Evolutionary conservation across 1,284 basidiomycete genomes (phyloP).

Genomic region (Farysia itapuensis): DNA sequence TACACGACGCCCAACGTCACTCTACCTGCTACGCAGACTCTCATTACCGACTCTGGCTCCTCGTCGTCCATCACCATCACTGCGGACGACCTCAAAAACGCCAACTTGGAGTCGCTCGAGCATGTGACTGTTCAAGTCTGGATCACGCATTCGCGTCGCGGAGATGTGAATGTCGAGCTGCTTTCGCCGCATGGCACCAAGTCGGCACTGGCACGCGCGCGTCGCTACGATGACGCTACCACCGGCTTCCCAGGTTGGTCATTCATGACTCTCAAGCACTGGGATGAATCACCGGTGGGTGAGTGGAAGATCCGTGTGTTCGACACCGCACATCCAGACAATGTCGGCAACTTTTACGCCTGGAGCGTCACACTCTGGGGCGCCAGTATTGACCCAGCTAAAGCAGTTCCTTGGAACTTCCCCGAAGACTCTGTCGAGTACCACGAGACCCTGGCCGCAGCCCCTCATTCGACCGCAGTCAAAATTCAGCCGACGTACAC

Average conservation of each 20-base stretch:
- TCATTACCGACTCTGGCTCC: constrained; percentile 72
- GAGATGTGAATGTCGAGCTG: constrained; percentile 90
- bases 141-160: constrained; percentile 82
- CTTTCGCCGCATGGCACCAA: constrained; percentile 81
- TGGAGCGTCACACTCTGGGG: constrained; percentile 97
- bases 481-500: constrained; percentile 59
- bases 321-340: constrained; percentile 69
- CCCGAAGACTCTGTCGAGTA: constrained; percentile 49
- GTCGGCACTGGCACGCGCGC: constrained; percentile 77
- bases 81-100: constrained; percentile 69
- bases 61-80: constrained; percentile 72
- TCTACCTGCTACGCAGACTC: constrained; percentile 29
- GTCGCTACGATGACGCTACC: constrained; percentile 71
- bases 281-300: constrained; percentile 93
- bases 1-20: constrained; percentile 39
- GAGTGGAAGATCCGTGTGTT: constrained; percentile 83
- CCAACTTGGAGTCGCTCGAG: constrained; percentile 85
- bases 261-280: constrained; percentile 98
- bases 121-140: constrained; percentile 91
- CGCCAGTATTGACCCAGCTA: constrained; percentile 73
- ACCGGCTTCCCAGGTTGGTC: constrained; percentile 88
- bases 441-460: constrained; percentile 65
- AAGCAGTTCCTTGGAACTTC: constrained; percentile 63
- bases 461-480: constrained; percentile 45
- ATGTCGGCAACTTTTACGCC: constrained; percentile 75